Conservation (phyloP, 352 stramenopile species). For the Pseudoperonospora humuli region DNA sequence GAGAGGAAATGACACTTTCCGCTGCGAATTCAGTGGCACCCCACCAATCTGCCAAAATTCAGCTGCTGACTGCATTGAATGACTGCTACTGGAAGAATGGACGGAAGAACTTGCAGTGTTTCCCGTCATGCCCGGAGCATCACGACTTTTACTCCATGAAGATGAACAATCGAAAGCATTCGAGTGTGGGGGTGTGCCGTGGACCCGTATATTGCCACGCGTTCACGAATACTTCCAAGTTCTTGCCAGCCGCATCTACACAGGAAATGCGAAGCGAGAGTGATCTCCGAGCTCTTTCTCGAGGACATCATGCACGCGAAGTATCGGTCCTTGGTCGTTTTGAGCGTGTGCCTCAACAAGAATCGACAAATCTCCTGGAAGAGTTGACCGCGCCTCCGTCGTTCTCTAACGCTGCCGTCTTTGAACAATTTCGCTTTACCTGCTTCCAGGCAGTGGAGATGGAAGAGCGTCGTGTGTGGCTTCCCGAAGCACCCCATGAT, state of each 20-base stretch:
- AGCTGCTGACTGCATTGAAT: conserved; percentile 53
- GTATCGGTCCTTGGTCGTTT: conserved; percentile 74
- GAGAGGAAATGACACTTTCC: conserved; percentile 4
- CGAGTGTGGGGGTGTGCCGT: conserved; percentile 73
- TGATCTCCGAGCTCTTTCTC: conserved; percentile 28
- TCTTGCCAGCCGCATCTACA: conserved; percentile 15
- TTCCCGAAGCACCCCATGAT: conserved; percentile 13
- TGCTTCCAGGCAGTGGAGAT: conserved; percentile 81
- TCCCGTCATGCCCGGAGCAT: conserved; percentile 78
- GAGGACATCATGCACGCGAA: conserved; percentile 38
- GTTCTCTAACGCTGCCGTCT: conserved; percentile 38
- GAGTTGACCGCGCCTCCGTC: conserved; percentile 34
- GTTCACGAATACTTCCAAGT: conserved; percentile 28
- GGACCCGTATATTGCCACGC: conserved; percentile 73
- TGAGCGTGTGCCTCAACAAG: conserved; percentile 63
- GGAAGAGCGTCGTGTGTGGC: conserved; percentile 47
- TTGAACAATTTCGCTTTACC: conserved; percentile 69
- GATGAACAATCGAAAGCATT: conserved; percentile 86
- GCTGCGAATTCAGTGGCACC: not conserved
- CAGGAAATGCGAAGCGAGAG: conserved; percentile 61
- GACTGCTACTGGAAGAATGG: conserved; percentile 87
- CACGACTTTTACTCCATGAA: conserved; percentile 88
- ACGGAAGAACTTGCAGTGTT: conserved; percentile 87
- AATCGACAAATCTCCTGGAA: conserved; percentile 40
- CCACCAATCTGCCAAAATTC: conserved; percentile 23